Base-by-base conservation (phyloP, 495 filamentous ascomycete species). In the Penicillium samsonianum region DNA sequence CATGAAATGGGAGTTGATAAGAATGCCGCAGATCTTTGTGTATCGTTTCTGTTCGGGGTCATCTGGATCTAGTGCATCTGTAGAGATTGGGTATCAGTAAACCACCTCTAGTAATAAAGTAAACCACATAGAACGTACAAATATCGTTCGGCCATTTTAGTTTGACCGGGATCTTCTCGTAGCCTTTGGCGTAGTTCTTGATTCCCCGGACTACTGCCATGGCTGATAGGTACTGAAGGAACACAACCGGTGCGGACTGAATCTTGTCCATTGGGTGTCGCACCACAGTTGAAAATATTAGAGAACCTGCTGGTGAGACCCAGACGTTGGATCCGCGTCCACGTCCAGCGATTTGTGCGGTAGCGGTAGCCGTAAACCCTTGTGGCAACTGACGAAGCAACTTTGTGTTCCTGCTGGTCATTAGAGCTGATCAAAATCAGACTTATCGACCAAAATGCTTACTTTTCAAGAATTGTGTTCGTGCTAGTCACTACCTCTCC, bases 61-160 rank as follows among this genome's bases (percentile, higher is more conserved):
- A 28, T 72, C 73, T 2, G 91, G 91, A 64, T 92, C 90, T 11
- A 82, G 77, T 0, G 90, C 92, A 68, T 92, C 84, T 87, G 55
- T n/a, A 2, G 14, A 35, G 1, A 23, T n/a, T 31, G 17, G 54
- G 45, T 50, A 31, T 22, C 28, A 41, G 44, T 12, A 16, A 44
- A 45, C 23, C 14, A 45, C 3, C 5, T 11, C 17, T 17, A 17
- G n/a, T 38, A 17, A 38, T n/a, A 4, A 35, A 35, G 17, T 17
- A 17, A 38, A 3, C 7, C 7, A 9, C 35, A 11, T 6, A 6
- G 35, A 14, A 60, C 69, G 40, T 68, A 82, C 75, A 97, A 58
- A 98, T 90, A 68, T 98, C 94, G 60, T 98, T 98, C 8, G 94
- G 94, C 94, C 94, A 98, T 73, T 98, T 98, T 33, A 98, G 67